phyloP scores from a whole-genome alignment of 106 monocot genomes.

The Narthecium ossifragum region DNA sequence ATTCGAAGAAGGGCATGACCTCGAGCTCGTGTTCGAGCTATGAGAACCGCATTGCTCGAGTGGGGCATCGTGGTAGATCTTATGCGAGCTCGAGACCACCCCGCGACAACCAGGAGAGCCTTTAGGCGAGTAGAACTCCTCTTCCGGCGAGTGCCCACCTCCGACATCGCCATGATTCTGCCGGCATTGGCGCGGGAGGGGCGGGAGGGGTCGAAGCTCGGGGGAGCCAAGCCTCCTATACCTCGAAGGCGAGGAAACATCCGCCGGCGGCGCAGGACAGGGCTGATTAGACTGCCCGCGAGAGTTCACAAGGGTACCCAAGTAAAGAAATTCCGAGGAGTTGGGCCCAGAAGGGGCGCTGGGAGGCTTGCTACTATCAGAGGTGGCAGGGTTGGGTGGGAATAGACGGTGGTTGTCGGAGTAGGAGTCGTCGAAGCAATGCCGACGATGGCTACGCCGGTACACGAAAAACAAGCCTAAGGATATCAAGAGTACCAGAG shows the following conservation, averaged over 20 bases:
- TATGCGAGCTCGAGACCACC: conserved; percentile 9
- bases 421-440: neutral
- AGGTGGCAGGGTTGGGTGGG: conserved; percentile 15
- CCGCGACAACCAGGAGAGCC: conserved; percentile 4
- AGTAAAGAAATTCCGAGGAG: conserved; percentile 34
- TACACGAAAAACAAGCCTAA: neutral
- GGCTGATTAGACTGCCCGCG: neutral
- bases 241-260: conserved; percentile 3
- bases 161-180: neutral
- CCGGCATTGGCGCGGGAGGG: conserved; percentile 6
- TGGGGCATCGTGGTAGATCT: neutral
- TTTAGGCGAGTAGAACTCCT: conserved; percentile 31
- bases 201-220: conserved; percentile 32
- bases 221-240: conserved; percentile 28
- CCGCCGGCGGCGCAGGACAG: neutral
- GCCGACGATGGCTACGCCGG: conserved; percentile 7
- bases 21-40: conserved; percentile 16
- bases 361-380: conserved; percentile 15
- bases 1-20: conserved; percentile 9
- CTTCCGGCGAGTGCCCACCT: neutral
- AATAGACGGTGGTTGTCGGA: conserved; percentile 30
- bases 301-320: conserved; percentile 29
- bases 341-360: conserved; percentile 2
- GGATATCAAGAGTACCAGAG: conserved; percentile 2
- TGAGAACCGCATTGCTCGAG: conserved; percentile 6